Evolutionary conservation across 2,329 filamentous ascomycete genomes (phyloP).

Genomic region (Venturia pyrina): DNA sequence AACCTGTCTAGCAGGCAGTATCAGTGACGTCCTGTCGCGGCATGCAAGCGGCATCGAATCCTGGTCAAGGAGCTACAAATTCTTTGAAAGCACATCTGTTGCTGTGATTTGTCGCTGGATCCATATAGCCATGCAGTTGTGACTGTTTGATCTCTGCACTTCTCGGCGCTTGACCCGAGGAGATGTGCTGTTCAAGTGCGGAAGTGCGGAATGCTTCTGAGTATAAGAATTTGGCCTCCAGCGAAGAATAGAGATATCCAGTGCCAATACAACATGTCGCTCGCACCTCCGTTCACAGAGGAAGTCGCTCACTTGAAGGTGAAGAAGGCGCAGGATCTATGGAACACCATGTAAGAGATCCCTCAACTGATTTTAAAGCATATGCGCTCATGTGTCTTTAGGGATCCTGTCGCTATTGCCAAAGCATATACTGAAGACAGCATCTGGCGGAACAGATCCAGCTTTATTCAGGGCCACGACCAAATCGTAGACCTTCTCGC

Average conservation of each 20-base stretch:
- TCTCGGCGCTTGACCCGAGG: neutral
- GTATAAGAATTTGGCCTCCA: neutral
- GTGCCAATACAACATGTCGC: slow-evolving; percentile 26
- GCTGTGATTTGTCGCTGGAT: neutral
- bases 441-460: slow-evolving; percentile 70
- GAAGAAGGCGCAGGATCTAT: slow-evolving; percentile 72
- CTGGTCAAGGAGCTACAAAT: neutral
- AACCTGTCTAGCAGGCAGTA: neutral
- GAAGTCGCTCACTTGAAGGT: slow-evolving; percentile 67
- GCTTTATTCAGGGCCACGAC: slow-evolving; percentile 58
- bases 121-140: neutral
- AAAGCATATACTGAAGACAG: slow-evolving; percentile 65
- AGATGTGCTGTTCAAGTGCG: neutral
- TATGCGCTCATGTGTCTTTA: slow-evolving; percentile 22
- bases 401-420: slow-evolving; percentile 55
- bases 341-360: slow-evolving; percentile 59
- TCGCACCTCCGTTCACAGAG: slow-evolving; percentile 61
- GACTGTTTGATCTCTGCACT: neutral
- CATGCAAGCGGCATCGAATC: neutral
- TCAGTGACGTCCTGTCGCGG: neutral
- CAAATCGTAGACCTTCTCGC: slow-evolving; percentile 59
- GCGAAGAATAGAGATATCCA: neutral
- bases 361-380: neutral
- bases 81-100: neutral
- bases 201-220: neutral